Conservation (phyloP, 495 filamentous ascomycete species). For the Hypoxylon lienhwacheense region DNA sequence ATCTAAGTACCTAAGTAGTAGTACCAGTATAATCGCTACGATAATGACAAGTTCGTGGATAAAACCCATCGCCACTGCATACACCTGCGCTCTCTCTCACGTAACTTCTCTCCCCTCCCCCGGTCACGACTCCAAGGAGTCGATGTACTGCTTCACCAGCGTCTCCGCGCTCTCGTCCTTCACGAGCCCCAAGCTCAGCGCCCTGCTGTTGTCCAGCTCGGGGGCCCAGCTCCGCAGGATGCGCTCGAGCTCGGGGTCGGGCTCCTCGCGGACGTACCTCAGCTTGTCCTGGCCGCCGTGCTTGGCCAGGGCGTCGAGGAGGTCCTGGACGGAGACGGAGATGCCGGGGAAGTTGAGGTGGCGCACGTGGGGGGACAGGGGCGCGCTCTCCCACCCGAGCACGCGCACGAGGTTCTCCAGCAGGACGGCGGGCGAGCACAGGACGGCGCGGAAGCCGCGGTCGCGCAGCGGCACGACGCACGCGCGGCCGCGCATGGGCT, state of each 20-base stretch:
- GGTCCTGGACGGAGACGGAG: slow-evolving; percentile 69
- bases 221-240: slow-evolving; percentile 77
- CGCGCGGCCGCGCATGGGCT: slow-evolving; percentile 60
- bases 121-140: slow-evolving; percentile 41
- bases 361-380: slow-evolving; percentile 58
- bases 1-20: no score
- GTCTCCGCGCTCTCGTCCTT: slow-evolving; percentile 61
- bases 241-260: slow-evolving; percentile 64
- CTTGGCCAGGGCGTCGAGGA: slow-evolving; percentile 71
- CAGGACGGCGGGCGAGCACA: slow-evolving; percentile 68
- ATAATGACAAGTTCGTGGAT: not conserved
- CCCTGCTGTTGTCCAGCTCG: slow-evolving; percentile 62
- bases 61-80: not conserved
- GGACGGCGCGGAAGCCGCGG: slow-evolving; percentile 62
- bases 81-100: no score
- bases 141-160: slow-evolving; percentile 55
- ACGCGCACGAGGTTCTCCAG: slow-evolving; percentile 72
- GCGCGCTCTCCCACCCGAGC: slow-evolving; percentile 55
- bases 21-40: not conserved
- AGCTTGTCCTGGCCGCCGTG: slow-evolving; percentile 70
- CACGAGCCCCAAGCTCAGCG: slow-evolving; percentile 61
- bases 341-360: slow-evolving; percentile 75
- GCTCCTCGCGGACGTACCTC: slow-evolving; percentile 64
- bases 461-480: slow-evolving; percentile 63
- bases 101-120: no score